Evolutionary conservation across 768 basidiomycete species (phyloP), one percentile per base, ranked within the genome.

Genomic region (Boletus edulis): DNA sequence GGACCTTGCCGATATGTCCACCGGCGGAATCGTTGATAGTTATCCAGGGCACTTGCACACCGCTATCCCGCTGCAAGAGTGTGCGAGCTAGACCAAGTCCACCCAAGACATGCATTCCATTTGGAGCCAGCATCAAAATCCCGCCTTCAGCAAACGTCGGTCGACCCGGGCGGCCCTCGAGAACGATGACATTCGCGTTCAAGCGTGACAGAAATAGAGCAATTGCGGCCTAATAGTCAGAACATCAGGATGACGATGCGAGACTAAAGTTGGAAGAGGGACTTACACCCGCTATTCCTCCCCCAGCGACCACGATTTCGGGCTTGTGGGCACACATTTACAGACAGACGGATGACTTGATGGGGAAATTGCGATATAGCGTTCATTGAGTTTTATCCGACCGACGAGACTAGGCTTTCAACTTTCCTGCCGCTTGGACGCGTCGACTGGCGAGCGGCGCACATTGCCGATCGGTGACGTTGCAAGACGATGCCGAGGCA

Each of bases 221-320:
- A 15, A 65, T 46, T 3, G 63, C 57, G 1, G 59, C 51, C 68
- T 70, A n/a, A n/a, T n/a, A 29, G 38, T 37, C 10, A 27, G 41
- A 24, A 17, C 18, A 22, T 32, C 17, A 14, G n/a, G 39, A 45
- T 20, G 46, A 40, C 24, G 44, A 10, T 14, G 15, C 6, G 2
- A 18, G 11, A 48, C 22, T 15, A 17, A 18, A 15, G 22, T 27
- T 29, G 35, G 50, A 48, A 40, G 37, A 43, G 15, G 43, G 27
- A 60, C 70, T 54, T 51, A 58, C 68, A 47, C 68, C 70, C 22
- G 62, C 46, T 54, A 68, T 56, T 4, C 68, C 68, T 54, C 63
- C 69, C 17, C 68, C 68, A 9, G 60, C 68, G 24, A 69, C 43
- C 46, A 71, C 62, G 34, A 71, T 63, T 31, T 68, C 59, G 27